These are phyloP conservation scores for Fusarium bulbicola DNA, from an alignment of 2,329 filamentous ascomycete species.

Conservation along the genomic window DNA sequence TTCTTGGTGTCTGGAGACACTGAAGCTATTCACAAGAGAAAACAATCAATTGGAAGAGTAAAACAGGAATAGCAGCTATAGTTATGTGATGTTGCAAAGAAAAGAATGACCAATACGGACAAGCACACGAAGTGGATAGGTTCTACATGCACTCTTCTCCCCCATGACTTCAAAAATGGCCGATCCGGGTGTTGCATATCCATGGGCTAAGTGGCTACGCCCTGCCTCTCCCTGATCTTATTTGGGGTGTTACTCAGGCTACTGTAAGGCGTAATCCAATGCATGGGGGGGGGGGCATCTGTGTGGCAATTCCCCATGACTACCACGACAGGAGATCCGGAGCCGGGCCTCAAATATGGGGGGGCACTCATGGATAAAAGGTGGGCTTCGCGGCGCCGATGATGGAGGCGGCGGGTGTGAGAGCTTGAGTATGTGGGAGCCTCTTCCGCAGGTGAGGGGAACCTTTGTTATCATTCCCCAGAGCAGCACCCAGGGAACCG, in stretches of 20 bases:
- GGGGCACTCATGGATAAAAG: constrained; percentile 14
- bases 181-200: constrained; percentile 6
- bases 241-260: not conserved
- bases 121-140: constrained; percentile 18
- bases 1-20: not conserved
- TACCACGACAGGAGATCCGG: constrained; percentile 19
- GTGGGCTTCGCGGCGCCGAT: constrained; percentile 28
- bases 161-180: constrained; percentile 25
- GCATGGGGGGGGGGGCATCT: not conserved
- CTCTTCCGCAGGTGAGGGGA: constrained; percentile 3
- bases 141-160: constrained; percentile 8
- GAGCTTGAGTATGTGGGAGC: not conserved
- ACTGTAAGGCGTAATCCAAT: not conserved
- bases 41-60: not conserved
- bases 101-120: not conserved
- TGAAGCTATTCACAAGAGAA: constrained; percentile 30
- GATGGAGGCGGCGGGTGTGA: constrained; percentile 26
- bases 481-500: not conserved
- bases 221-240: not conserved
- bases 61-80: not conserved
- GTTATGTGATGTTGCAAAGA: constrained; percentile 7
- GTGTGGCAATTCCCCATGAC: not conserved
- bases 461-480: constrained; percentile 18
- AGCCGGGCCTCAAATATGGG: constrained; percentile 40
- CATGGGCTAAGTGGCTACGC: constrained; percentile 25